Conservation (phyloP, 2,329 filamentous ascomycete species). For the Pseudopithomyces maydicus region DNA sequence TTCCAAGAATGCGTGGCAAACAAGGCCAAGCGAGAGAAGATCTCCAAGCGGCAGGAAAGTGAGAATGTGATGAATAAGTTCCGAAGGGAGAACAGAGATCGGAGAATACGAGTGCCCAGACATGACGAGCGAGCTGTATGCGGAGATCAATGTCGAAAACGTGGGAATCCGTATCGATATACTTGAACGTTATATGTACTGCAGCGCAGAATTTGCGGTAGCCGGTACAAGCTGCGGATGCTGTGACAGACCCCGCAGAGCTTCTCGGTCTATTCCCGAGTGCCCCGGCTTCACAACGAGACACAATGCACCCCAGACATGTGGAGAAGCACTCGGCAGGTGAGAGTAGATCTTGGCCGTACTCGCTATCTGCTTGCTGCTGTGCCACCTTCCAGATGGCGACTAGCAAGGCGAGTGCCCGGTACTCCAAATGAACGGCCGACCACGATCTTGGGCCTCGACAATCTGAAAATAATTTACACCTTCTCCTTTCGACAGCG, state of each 20-base stretch:
- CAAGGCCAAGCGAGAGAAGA: constrained; percentile 63
- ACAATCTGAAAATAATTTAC: constrained; percentile 2
- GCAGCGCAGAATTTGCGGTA: not conserved
- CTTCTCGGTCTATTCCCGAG: not conserved
- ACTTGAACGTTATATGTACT: not conserved
- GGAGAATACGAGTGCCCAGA: constrained; percentile 17
- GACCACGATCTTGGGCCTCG: constrained; percentile 2
- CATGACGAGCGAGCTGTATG: constrained; percentile 13
- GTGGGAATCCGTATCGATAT: constrained; percentile 10
- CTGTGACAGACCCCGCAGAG: not conserved
- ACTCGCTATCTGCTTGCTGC: constrained; percentile 21
- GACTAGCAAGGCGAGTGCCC: constrained; percentile 25
- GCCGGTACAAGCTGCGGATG: not conserved
- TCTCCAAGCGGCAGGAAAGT: constrained; percentile 68
- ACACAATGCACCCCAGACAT: constrained; percentile 5
- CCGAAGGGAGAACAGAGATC: constrained; percentile 68
- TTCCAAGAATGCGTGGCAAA: constrained; percentile 64
- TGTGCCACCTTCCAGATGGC: constrained; percentile 37
- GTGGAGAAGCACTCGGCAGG: constrained; percentile 9
- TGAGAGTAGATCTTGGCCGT: constrained; percentile 13
- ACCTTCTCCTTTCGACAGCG: constrained; percentile 3
- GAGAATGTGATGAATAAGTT: constrained; percentile 76
- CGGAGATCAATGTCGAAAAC: not conserved
- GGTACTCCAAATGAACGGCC: constrained; percentile 17
- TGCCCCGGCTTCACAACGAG: not conserved